A percentile compares a stretch with the other conserved stretches of the same genome.
These are phyloP conservation scores for Neurospora terricola DNA, from an alignment of 495 filamentous ascomycete genomes.

Conservation along the genomic window DNA sequence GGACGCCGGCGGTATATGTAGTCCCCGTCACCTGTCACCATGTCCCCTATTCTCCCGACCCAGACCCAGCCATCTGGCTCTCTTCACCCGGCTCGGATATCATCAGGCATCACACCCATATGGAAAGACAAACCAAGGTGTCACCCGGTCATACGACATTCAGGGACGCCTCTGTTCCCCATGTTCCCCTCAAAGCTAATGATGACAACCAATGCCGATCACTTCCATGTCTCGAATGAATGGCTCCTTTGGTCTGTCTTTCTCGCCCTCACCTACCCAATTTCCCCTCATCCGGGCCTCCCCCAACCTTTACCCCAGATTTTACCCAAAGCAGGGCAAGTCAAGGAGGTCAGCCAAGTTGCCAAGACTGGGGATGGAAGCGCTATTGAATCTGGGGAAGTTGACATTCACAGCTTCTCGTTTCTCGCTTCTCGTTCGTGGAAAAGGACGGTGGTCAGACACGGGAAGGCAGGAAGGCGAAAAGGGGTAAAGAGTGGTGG, in stretches of 20 bases:
- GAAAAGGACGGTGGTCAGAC: neutral
- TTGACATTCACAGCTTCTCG: neutral
- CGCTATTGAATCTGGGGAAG: neutral
- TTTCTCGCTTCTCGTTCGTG: neutral
- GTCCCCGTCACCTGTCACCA: neutral
- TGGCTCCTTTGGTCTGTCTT: neutral
- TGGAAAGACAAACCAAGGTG: neutral
- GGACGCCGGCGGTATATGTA: neutral
- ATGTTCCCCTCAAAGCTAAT: neutral
- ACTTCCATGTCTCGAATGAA: neutral
- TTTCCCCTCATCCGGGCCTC: neutral
- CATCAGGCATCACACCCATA: neutral
- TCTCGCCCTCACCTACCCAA: neutral
- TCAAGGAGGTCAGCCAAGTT: neutral
- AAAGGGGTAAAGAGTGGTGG: neutral
- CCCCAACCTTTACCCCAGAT: neutral
- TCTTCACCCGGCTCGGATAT: neutral
- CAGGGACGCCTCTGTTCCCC: neutral
- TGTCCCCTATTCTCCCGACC: neutral
- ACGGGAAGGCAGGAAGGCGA: neutral
- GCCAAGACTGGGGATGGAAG: neutral
- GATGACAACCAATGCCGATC: neutral
- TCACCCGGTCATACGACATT: neutral
- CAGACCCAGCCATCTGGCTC: neutral
- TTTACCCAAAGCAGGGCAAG: neutral